Evolutionary conservation across 2,329 filamentous ascomycete genomes (phyloP).

Genomic region (Trichoderma aggressivum): DNA sequence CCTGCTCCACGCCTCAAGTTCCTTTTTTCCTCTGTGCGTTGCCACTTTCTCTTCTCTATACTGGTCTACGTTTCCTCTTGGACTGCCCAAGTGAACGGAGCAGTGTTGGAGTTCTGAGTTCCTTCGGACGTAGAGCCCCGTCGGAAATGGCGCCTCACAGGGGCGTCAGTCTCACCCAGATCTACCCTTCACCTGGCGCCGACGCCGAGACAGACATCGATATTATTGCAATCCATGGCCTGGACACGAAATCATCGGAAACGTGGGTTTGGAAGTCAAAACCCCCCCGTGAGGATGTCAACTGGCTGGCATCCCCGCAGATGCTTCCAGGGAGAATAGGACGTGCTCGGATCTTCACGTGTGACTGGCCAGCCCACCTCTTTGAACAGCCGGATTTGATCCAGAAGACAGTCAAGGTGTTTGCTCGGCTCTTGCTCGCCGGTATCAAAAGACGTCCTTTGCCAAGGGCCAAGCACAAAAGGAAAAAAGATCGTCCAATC

Average conservation of each 20-base stretch:
- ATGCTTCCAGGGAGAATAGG: constrained; percentile 27
- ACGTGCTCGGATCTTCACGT: constrained; percentile 28
- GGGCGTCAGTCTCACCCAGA: neutral
- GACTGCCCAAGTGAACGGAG: neutral
- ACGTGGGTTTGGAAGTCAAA: constrained; percentile 27
- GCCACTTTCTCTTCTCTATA: neutral
- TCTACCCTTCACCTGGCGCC: neutral
- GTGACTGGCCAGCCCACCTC: constrained; percentile 29
- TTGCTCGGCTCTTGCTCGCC: constrained; percentile 25
- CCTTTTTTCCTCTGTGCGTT: neutral
- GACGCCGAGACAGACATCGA: constrained; percentile 22
- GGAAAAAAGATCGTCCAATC: constrained; percentile 24
- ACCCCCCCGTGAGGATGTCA: constrained; percentile 18
- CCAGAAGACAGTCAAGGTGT: constrained; percentile 23
- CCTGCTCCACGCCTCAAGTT: neutral
- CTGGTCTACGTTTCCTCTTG: neutral
- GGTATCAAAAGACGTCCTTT: constrained; percentile 23
- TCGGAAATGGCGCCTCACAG: no score
- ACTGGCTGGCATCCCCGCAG: constrained; percentile 26
- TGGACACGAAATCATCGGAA: constrained; percentile 30
- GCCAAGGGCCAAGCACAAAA: neutral
- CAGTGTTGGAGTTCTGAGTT: neutral
- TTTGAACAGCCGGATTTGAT: constrained; percentile 20
- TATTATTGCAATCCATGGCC: constrained; percentile 37
- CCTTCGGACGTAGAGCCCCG: neutral